Conservation (phyloP, 441 rosid genomes). For the Pelargonium citronellum region DNA sequence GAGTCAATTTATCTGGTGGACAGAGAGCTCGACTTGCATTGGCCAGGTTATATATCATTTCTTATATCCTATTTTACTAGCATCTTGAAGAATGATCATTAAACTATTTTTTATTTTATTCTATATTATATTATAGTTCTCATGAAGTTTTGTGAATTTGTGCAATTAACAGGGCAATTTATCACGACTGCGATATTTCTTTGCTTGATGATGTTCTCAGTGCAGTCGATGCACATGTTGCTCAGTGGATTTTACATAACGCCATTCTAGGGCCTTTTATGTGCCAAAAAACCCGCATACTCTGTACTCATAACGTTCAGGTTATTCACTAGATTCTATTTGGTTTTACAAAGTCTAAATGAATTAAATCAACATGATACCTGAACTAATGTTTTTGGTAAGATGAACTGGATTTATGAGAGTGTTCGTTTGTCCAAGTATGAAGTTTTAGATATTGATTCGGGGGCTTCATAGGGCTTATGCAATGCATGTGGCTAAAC, state of each 20-base stretch:
- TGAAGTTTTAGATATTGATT: neutral
- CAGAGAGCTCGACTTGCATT: conserved; percentile 97
- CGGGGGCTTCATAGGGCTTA: neutral
- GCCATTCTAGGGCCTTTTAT: conserved; percentile 69
- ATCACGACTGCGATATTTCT: conserved; percentile 58
- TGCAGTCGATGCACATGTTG: conserved; percentile 94
- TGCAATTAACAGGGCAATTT: conserved; percentile 60
- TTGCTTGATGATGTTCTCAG: conserved; percentile 93
- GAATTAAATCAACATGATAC: neutral
- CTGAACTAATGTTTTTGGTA: neutral
- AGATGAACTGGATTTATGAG: neutral
- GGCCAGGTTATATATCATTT: conserved; percentile 55
- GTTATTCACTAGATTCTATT: conserved; percentile 31
- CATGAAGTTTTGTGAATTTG: conserved; percentile 10
- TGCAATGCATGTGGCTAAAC: too few species aligned
- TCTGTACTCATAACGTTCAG: conserved; percentile 85
- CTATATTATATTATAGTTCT: conserved; percentile 13
- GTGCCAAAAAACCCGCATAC: conserved; percentile 57
- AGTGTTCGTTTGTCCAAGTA: neutral
- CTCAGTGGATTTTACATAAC: conserved; percentile 66
- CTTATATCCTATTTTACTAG: conserved; percentile 16
- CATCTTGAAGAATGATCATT: conserved; percentile 15
- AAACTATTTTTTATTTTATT: conserved; percentile 14
- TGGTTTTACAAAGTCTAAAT: conserved; percentile 10
- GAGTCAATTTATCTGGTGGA: conserved; percentile 90